Evolutionary conservation across 805 yeast species (phyloP).

Genomic region (Candida orba): DNA sequence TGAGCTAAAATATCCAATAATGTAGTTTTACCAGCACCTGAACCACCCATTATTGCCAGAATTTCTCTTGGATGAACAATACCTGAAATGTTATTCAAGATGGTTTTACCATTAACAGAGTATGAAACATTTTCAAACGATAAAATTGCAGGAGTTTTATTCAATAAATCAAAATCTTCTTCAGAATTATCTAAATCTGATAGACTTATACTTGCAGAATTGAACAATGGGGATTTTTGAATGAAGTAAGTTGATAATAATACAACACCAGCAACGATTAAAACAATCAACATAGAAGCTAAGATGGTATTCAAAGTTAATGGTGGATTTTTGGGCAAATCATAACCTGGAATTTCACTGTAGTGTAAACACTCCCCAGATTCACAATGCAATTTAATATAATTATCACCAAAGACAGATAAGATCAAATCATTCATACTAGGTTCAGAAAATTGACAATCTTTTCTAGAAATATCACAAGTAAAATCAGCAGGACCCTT

Average conservation of each 20-base stretch:
- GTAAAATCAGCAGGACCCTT: conserved; percentile 88
- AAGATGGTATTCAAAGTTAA: conserved; percentile 41
- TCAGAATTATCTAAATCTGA: conserved; percentile 22
- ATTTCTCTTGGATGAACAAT: conserved; percentile 81
- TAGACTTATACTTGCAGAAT: conserved; percentile 20
- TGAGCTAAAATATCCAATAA: conserved; percentile 85
- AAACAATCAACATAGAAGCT: conserved; percentile 37
- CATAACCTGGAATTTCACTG: conserved; percentile 89
- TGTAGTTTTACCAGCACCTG: conserved; percentile 98
- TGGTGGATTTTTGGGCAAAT: conserved; percentile 44
- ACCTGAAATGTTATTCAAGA: conserved; percentile 66
- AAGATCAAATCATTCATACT: conserved; percentile 89
- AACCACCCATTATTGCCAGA: conserved; percentile 95
- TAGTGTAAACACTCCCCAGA: conserved; percentile 91
- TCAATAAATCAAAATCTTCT: conserved; percentile 39
- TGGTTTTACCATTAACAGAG: conserved; percentile 40
- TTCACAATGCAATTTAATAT: conserved; percentile 70
- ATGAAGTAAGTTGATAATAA: conserved; percentile 38
- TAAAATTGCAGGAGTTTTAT: conserved; percentile 59
- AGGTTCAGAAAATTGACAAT: conserved; percentile 86
- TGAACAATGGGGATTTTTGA: conserved; percentile 57
- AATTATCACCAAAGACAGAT: conserved; percentile 92
- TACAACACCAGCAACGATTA: conserved; percentile 31
- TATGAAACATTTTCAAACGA: conserved; percentile 72
- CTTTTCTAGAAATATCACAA: conserved; percentile 57